Evolutionary conservation across 2,329 filamentous ascomycete species (phyloP).

Genomic region (Alternaria metachromatica): DNA sequence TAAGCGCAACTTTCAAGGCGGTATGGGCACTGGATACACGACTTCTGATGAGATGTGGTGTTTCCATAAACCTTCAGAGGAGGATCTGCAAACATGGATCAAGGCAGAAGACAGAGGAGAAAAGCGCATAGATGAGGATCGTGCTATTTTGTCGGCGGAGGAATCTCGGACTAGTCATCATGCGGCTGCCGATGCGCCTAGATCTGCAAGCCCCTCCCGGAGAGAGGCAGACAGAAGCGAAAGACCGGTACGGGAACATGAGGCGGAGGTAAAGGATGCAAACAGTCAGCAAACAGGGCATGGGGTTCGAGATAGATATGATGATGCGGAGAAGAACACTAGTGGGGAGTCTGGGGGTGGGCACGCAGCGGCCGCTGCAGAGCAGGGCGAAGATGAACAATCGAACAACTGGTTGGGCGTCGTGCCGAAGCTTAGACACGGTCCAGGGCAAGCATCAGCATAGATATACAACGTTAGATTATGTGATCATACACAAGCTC

Average conservation of each 20-base stretch:
- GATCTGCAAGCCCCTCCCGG: background rate
- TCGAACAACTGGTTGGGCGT: slow-evolving; percentile 19
- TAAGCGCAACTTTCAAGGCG: slow-evolving; percentile 46
- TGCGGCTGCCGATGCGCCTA: background rate
- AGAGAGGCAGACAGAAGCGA: slow-evolving; percentile 5
- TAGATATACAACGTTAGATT: background rate
- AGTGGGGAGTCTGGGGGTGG: background rate
- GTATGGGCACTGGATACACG: slow-evolving; percentile 40
- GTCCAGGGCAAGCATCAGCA: slow-evolving; percentile 3
- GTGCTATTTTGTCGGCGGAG: slow-evolving; percentile 7
- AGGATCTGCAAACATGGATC: slow-evolving; percentile 37
- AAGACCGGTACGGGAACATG: slow-evolving; percentile 6
- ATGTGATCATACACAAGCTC: background rate
- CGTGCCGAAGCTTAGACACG: slow-evolving; percentile 16
- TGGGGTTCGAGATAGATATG: slow-evolving; percentile 10
- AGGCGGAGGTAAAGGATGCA: background rate
- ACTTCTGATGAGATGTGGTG: slow-evolving; percentile 62
- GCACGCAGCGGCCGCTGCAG: background rate
- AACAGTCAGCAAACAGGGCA: background rate
- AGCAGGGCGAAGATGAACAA: slow-evolving; percentile 9
- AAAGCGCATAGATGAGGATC: slow-evolving; percentile 25
- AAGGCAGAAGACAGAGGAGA: slow-evolving; percentile 23
- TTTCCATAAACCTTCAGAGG: slow-evolving; percentile 51
- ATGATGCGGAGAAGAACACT: slow-evolving; percentile 1
- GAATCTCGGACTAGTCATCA: background rate